Evolutionary conservation across 805 yeast genomes (phyloP), one percentile per base, ranked within the genome.

Genomic region (Zygoascus tannicola): DNA sequence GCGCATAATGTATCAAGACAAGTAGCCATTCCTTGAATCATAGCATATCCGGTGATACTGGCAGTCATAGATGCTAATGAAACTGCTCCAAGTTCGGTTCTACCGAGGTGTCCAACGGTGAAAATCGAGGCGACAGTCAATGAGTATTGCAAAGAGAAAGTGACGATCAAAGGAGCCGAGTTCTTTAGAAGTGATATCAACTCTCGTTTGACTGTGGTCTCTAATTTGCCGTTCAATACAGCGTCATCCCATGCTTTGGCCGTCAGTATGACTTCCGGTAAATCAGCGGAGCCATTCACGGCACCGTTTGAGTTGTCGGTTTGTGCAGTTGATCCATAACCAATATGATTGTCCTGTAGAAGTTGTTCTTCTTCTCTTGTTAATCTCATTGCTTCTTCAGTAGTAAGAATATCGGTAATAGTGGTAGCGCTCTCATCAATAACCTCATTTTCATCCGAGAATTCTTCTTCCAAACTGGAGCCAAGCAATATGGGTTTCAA

Each of bases 61-160:
- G 85, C 82, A 1, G 92, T 83, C 87, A 84, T 85, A 0, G 85
- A 75, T 1, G 86, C 90, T 57, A 85, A 66, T 1, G 90, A 80
- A 4, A 84, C 90, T 0, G 94, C 94, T 2, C 88, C 92, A 40
- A 85, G 68, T 59, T 85, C 87, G 32, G 70, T 71, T 39, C 81
- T 83, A 32, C 95, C 95, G 41, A 84, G 61, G 55, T 79, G 88
- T n/a, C 92, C 90, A 0, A 87, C 96, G 16, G 79, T 72, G 49
- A 86, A 76, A 16, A 85, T 80, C 4, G 92, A 81, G 1, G 84
- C 85, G 19, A 85, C 76, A 1, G 87, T 75, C 45, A 85, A 70
- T 12, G 85, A 78, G 56, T 78, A 79, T 58, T 81, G 86, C 23
- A 84, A 65, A 35, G 82, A 65, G 54, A 84, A 82, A 0, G 94